A percentile compares a stretch with the other conserved stretches of the same genome.
These are phyloP conservation scores for Lipomyces yamadae DNA, from an alignment of 805 yeast genomes.

Conservation along the genomic window DNA sequence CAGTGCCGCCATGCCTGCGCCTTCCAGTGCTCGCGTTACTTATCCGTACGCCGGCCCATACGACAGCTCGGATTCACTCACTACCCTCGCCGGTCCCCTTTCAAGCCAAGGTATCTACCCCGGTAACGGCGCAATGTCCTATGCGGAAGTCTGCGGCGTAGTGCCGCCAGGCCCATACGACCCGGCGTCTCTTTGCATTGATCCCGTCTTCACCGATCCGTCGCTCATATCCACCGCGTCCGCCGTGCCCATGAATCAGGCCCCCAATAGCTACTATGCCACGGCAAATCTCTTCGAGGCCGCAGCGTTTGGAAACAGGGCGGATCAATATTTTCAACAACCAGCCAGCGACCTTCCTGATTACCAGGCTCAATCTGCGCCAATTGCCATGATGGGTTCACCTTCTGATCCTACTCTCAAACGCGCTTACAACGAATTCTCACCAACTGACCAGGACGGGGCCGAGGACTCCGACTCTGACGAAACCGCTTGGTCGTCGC, in stretches of 20 bases:
- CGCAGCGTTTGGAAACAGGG: slow-evolving; percentile 9
- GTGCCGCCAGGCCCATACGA: not conserved
- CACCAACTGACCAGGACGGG: slow-evolving; percentile 12
- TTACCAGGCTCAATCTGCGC: not conserved
- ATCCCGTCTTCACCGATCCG: slow-evolving; percentile 12
- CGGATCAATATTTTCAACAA: not conserved
- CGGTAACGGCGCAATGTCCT: not conserved
- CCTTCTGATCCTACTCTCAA: slow-evolving; percentile 7
- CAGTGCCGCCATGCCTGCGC: slow-evolving; percentile 4
- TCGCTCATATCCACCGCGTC: slow-evolving; percentile 3
- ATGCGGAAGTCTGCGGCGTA: slow-evolving; percentile 6
- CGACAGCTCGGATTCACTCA: not conserved
- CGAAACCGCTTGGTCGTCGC: not conserved
- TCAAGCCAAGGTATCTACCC: not conserved
- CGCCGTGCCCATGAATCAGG: slow-evolving; percentile 4
- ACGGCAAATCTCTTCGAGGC: slow-evolving; percentile 13
- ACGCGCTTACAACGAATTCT: slow-evolving; percentile 2
- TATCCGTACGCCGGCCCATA: not conserved
- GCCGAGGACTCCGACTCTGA: slow-evolving; percentile 16
- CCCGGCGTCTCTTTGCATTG: slow-evolving; percentile 8
- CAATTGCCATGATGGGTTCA: slow-evolving; percentile 1
- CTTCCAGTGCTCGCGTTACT: not conserved
- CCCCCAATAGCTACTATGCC: slow-evolving; percentile 11
- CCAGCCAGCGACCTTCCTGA: slow-evolving; percentile 3
- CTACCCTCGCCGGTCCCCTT: not conserved